Evolutionary conservation across 805 yeast genomes (phyloP), one percentile per base, ranked within the genome.

Genomic region (Yarrowia bubula): DNA sequence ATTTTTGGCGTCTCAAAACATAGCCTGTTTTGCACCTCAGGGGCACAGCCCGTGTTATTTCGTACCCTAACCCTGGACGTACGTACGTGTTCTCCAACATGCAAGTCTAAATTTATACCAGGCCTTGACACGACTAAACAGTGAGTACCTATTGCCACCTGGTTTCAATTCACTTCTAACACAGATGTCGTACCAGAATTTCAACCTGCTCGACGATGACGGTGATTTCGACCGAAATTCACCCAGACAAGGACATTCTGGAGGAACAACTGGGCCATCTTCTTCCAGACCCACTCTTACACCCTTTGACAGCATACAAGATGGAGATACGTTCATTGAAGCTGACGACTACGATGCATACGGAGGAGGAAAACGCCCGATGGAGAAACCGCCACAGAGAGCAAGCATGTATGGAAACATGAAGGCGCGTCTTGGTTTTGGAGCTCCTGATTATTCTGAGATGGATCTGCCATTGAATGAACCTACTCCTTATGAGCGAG

Each of bases 381-480:
- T 35, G 66, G 41, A 67, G 70, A 68, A 22, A 33, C 42, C 42
- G n/a, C 43, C 33, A n/a, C 43, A 37, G 58, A 38, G 71, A 11
- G 67, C 70, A 15, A 71, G 71, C 17, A 43, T 71, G 47, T 72
- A 68, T 46, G 65, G 68, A 35, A 70, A 67, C 44, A 65, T 72
- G 42, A 70, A 68, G 65, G 48, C 73, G 13, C 69, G 66, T 38
- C 68, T 72, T 15, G 75, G 75, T 14, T 61, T 70, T 41, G 68
- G 68, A 11, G 55, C 22, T 39, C 46, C 72, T 1, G 65, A 68
- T 22, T 73, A 73, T 61, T 58, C 70, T 13, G 75, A 72, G 50
- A 73, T 73, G 75, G 75, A 73, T 53, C 60, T 70, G 58, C 74
- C 74, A 5, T 58, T 72, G 65, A 70, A 74, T 8, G 73, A 71